Evolutionary conservation across 2,329 filamentous ascomycete species (phyloP).

Genomic region (Sporothrix variecibatus): DNA sequence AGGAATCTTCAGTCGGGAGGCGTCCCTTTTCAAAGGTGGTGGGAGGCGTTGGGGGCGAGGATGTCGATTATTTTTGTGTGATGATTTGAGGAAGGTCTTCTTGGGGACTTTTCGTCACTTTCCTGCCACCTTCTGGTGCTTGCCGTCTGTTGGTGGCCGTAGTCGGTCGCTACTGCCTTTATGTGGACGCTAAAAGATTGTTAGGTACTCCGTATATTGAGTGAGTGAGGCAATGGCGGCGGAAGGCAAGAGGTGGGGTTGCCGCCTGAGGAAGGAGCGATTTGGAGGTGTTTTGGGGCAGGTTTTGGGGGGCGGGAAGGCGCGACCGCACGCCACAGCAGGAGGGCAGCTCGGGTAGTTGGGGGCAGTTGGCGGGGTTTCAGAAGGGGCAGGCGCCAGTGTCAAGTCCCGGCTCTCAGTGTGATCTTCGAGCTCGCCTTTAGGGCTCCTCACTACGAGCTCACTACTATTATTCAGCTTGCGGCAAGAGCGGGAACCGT

Average conservation of each 20-base stretch:
- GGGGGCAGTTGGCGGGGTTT: slow-evolving; percentile 9
- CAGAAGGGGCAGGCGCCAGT: not conserved
- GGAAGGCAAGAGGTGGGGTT: not conserved
- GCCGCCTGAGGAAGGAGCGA: not conserved
- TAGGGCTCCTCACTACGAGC: not conserved
- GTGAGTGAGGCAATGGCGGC: not conserved
- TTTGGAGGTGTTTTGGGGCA: not conserved
- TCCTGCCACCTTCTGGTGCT: not conserved
- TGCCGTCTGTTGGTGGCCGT: not conserved
- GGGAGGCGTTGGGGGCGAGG: slow-evolving; percentile 3
- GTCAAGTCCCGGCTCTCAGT: not conserved
- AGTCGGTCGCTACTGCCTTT: not conserved
- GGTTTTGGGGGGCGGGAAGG: not conserved
- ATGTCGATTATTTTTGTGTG: slow-evolving; percentile 2
- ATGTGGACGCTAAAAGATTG: not conserved
- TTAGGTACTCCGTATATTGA: too few relatives aligned
- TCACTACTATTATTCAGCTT: slow-evolving; percentile 9
- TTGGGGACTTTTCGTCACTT: not conserved
- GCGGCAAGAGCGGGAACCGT: slow-evolving; percentile 2
- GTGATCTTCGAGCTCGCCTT: not conserved
- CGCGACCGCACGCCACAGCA: not conserved
- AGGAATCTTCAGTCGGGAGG: not conserved
- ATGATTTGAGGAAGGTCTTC: not conserved
- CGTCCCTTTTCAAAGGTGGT: not conserved
- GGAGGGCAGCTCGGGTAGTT: too few relatives aligned